Conservation (phyloP, 2,329 filamentous ascomycete species). For the Fusarium multiceps region DNA sequence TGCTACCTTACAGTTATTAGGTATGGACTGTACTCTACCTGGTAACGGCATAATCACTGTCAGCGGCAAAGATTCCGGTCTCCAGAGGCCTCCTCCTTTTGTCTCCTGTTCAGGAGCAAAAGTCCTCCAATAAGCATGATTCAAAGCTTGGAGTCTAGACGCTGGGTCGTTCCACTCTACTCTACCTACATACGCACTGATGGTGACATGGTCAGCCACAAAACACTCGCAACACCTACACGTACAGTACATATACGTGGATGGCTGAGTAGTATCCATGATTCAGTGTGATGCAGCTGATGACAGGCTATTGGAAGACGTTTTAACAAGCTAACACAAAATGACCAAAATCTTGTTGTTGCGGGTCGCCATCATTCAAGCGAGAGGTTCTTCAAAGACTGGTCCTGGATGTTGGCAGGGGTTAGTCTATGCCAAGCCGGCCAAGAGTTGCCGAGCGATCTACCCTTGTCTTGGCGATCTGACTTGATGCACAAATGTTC, state of each 20-base stretch:
- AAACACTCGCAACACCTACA: background rate
- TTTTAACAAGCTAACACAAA: constrained; percentile 1
- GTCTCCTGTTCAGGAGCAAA: constrained; percentile 6
- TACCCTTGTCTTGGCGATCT: constrained; percentile 36
- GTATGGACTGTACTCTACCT: background rate
- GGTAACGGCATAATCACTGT: background rate
- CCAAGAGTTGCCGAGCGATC: constrained; percentile 43
- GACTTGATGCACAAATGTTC: constrained; percentile 1
- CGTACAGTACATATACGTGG: background rate
- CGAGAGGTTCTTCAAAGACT: background rate
- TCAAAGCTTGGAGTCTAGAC: constrained; percentile 6
- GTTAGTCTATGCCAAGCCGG: constrained; percentile 39
- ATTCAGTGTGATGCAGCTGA: constrained; percentile 10
- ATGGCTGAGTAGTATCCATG: constrained; percentile 1
- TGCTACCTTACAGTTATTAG: background rate
- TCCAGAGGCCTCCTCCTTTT: constrained; percentile 33
- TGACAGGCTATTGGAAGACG: constrained; percentile 1
- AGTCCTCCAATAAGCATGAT: constrained; percentile 25
- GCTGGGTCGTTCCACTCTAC: background rate
- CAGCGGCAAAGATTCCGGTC: background rate
- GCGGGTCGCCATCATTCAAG: constrained; percentile 19
- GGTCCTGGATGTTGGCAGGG: constrained; percentile 14
- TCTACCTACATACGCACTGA: background rate
- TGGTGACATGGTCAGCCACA: constrained; percentile 10
- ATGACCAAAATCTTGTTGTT: background rate